Base-by-base conservation (phyloP, 2,329 filamentous ascomycete species). In the Dactylonectria macrodidyma region DNA sequence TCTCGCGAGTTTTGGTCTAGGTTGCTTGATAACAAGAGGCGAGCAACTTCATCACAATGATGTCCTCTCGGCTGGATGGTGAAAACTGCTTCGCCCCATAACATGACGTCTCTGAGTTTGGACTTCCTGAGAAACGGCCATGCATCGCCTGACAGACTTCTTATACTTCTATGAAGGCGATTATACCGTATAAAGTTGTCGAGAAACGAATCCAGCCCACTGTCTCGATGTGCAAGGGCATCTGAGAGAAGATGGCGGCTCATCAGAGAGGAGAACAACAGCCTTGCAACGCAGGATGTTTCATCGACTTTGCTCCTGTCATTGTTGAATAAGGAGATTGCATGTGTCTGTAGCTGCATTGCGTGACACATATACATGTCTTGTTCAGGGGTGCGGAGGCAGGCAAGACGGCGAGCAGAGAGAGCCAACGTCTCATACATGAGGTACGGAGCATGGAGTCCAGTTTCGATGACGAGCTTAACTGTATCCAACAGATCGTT, bases 371-470 rank as follows among this genome's bases (percentile, higher is more conserved):
- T 2, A 33, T 57, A 57, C 22, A 7, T 19, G 14, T 57, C 54
- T 10, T 16, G 12, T 1, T 14, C 22, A 3, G 36, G 14, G 10
- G 22, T 1, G 12, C 54, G 38, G 12, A 57, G 2, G n/a, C 33
- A 57, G 3, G 36, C 22, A 1, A 57, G 22, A 16, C 38, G 54
- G 7, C 36, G 54, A 30, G 54, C 54, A 33, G 54, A 57, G 24
- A 57, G n/a, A 30, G 54, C 54, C 38, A 57, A 33, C 2, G 36
- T 57, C 22, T 46, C 54, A 30, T 57, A 46, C 54, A 57, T 57
- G 14, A 57, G 36, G 9, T 57, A 57, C 2, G 36, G 54, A 3
- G 54, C 12, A 46, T 57, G 9, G 2, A 57, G 22, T n/a, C 36
- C 38, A n/a, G 36, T n/a, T n/a, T 57, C 54, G 14, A 57, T 26